Percentiles rank a stretch among this genome's conserved stretches.
phyloP scores from a whole-genome alignment of 192 early-diverging fungal species.

The Entophlyctis luteolus region DNA sequence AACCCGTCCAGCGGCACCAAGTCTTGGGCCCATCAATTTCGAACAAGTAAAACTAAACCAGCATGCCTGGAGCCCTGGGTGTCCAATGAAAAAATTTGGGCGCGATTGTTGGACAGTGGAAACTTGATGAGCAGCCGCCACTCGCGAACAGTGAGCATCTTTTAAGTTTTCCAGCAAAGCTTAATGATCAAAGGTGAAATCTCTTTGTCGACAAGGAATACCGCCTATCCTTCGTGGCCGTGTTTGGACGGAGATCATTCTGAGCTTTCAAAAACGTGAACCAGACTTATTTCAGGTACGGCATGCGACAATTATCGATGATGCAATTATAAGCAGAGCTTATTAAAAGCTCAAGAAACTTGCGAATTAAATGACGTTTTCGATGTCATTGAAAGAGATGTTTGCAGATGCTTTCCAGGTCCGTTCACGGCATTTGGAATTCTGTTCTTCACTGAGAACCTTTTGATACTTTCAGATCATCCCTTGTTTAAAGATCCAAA shows the following conservation, averaged over 20 bases:
- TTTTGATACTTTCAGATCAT: constrained; percentile 52
- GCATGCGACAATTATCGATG: background rate
- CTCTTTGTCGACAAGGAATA: constrained; percentile 63
- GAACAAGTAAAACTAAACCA: no score
- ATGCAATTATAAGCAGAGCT: background rate
- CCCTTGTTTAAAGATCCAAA: constrained; percentile 67
- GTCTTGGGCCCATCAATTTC: no score
- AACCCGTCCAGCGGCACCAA: no score
- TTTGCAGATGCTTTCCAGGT: constrained; percentile 80
- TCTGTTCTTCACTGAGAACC: background rate
- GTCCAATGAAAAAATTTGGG: constrained; percentile 1
- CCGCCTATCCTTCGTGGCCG: constrained; percentile 66
- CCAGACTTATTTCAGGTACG: constrained; percentile 46
- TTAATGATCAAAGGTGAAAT: constrained; percentile 56
- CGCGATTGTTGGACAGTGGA: background rate
- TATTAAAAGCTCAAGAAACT: constrained; percentile 2
- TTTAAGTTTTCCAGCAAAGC: no score
- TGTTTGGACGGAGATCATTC: constrained; percentile 65
- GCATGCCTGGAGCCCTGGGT: no score
- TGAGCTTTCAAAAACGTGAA: constrained; percentile 46
- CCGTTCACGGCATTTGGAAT: background rate
- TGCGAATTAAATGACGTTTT: constrained; percentile 58
- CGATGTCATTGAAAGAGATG: constrained; percentile 88
- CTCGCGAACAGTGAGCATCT: background rate
- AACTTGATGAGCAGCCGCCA: background rate